Base-by-base conservation (phyloP, 176 grass and related monocot genomes). In the Musa schizocarpa region DNA sequence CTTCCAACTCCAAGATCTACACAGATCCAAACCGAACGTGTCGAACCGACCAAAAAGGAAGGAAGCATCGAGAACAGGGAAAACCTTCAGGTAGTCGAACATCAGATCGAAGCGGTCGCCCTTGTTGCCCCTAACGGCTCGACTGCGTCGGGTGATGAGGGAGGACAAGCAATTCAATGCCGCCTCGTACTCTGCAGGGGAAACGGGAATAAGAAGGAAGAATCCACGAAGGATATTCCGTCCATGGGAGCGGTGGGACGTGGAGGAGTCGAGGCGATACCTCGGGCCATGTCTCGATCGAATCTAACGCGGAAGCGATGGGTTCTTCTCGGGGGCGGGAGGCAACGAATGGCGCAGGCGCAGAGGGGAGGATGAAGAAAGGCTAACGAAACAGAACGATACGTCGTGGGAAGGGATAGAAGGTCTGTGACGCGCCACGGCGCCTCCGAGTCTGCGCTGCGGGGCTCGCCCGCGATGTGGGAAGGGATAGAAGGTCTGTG, bases 1-100 rank as follows among this genome's bases (percentile, higher is more conserved):
- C 77, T 68, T 94, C 90, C 81, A 99, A 78, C 72, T 99, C 95
- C 54, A 99, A 69, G 72, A 99, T 94, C 90, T 94, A 75, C 64
- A 79, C 9, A 56, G 13, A 75, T 69, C 52, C 59, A 52, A 21
- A 69, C 13, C 49, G n/a, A 62, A 25, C 27, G 62, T 11, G 22
- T 52, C 1, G 9, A 27, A 74, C 0, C 53, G 7, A 52, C 8
- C 59, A 29, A 24, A 23, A 5, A 16, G 70, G 21, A 77, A 62
- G 48, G 19, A 48, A 27, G 21, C 71, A 16, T 9, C 20, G 26
- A 24, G 27, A 69, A 56, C 16, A 82, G 54, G 68, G 21, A 50
- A 19, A 53, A 93, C 94, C 90, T 97, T 80, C 25, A 93, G 56
- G 54, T 98, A 98, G 76, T 93, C 82, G 75, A 84, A 81, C 95